Base-by-base conservation (phyloP, 768 basidiomycete species). In the Strobilomyces echinocephalus region DNA sequence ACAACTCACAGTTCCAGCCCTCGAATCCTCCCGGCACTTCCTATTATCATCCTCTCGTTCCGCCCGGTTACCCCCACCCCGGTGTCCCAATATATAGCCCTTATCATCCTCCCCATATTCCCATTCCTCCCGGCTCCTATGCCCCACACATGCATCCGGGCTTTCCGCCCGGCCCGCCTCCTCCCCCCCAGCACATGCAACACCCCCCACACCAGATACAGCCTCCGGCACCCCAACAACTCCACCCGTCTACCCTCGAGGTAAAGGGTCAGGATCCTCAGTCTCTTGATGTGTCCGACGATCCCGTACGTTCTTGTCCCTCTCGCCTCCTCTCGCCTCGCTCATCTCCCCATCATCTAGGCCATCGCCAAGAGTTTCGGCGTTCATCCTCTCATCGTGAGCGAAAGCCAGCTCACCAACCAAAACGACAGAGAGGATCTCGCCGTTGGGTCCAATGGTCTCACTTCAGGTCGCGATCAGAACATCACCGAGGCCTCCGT, bases 221-320 rank as follows among this genome's bases (percentile, higher is more conserved):
- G 6, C 65, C 60, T 10, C 68, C 51, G 4, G 42, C 60, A 20
- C 53, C 60, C 12, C 68, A 68, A 43, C 55, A 66, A 48, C 31
- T 67, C 30, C 52, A 51, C 2, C 21, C 66, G 14, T 24, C 65
- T 15, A 34, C 59, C 18, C 59, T 70, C 44, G 72, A 79, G 51
- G 79, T 83, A 61, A 87, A 83, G 64, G 89, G 88, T 46, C 81
- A 84, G 59, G 91, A 92, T 64, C 91, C 91, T 4, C 80, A 86
- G 55, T 79, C 83, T 7, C 84, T 88, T 58, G 88, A 93, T 68
- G 79, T 91, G 77, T 86, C 88, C 46, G 83, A 79, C 64, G 79
- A 85, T 8, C 81, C 80, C 58, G 82, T 81, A 60, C 64, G 43
- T 36, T 2, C 12, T 14, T 24, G 20, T 28, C 5, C 21, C 34